Conservation (phyloP, 768 basidiomycete genomes). For the Naematelia encephala region DNA sequence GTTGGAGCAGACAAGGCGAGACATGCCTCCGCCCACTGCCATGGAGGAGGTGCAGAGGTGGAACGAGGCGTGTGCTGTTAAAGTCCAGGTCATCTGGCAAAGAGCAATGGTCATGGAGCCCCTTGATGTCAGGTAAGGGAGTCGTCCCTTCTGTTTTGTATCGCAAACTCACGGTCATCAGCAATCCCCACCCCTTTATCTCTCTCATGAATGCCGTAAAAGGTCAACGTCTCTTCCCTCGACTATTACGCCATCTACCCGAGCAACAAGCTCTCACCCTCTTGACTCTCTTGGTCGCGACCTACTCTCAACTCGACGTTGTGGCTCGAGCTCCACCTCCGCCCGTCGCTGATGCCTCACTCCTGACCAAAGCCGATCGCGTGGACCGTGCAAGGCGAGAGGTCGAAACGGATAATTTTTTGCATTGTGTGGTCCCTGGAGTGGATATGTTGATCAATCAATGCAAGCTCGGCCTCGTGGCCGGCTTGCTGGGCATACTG, state of each 20-base stretch:
- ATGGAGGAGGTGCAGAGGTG: constrained; percentile 36
- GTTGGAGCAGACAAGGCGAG: constrained; percentile 77
- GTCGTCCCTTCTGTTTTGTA: not conserved
- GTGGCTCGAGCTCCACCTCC: constrained; percentile 72
- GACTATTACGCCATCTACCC: constrained; percentile 78
- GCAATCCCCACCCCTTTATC: constrained; percentile 94
- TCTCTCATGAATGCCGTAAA: constrained; percentile 82
- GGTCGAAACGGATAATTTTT: constrained; percentile 83
- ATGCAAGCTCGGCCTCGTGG: constrained; percentile 74
- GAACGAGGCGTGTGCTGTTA: constrained; percentile 40
- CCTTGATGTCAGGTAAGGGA: constrained; percentile 77
- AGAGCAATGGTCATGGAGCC: constrained; percentile 81
- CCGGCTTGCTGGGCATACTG: constrained; percentile 78
- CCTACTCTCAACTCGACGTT: constrained; percentile 90
- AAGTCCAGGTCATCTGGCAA: constrained; percentile 71
- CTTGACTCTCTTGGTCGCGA: constrained; percentile 85
- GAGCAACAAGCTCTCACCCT: constrained; percentile 77
- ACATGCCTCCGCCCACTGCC: constrained; percentile 60
- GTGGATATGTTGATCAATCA: constrained; percentile 76
- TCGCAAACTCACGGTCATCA: constrained; percentile 45
- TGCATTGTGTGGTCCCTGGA: constrained; percentile 79
- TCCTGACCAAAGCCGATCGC: constrained; percentile 44
- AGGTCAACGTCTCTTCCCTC: constrained; percentile 86
- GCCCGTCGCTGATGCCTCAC: constrained; percentile 56
- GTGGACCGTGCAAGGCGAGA: constrained; percentile 57